A percentile compares a stretch with the other conserved stretches of the same genome.
Evolutionary conservation across 1,284 basidiomycete genomes (phyloP).

Genomic region (Trametes pubescens): DNA sequence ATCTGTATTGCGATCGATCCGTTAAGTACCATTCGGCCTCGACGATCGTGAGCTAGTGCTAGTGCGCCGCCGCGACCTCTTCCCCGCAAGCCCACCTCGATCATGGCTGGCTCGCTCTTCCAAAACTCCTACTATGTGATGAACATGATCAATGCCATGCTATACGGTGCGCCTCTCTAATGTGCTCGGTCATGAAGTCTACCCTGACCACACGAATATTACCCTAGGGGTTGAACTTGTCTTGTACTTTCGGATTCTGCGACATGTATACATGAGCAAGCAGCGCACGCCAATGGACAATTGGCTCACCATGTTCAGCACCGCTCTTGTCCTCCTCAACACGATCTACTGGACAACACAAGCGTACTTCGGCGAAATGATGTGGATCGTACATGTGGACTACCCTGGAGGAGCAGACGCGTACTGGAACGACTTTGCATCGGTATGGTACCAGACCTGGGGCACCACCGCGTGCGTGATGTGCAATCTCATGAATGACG

Average conservation of each 20-base stretch:
- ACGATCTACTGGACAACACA: slow-evolving; percentile 29
- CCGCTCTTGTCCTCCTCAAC: slow-evolving; percentile 22
- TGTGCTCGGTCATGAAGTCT: not conserved
- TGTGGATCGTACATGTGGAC: slow-evolving; percentile 31
- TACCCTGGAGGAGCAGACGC: slow-evolving; percentile 28
- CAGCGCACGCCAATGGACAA: slow-evolving; percentile 19
- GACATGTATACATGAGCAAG: slow-evolving; percentile 1
- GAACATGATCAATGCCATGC: slow-evolving; percentile 22
- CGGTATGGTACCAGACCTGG: slow-evolving; percentile 34
- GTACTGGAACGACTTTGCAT: slow-evolving; percentile 20
- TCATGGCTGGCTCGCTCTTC: slow-evolving; percentile 7
- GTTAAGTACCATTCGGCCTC: not conserved
- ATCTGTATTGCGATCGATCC: not conserved
- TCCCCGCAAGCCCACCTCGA: not conserved
- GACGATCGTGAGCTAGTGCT: not conserved
- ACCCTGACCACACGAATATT: not conserved
- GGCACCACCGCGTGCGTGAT: slow-evolving; percentile 20
- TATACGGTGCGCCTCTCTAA: slow-evolving; percentile 11
- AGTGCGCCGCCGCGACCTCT: not conserved
- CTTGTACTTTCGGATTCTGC: slow-evolving; percentile 17
- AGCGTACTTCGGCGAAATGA: slow-evolving; percentile 27
- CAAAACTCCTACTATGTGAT: slow-evolving; percentile 20
- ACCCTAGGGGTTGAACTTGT: slow-evolving; percentile 18
- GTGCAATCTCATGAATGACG: slow-evolving; percentile 34
- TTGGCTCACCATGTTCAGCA: slow-evolving; percentile 26